A percentile compares a stretch with the other conserved stretches of the same genome.
phyloP scores from a whole-genome alignment of 768 basidiomycete species.

The Rhizopogon salebrosus region DNA sequence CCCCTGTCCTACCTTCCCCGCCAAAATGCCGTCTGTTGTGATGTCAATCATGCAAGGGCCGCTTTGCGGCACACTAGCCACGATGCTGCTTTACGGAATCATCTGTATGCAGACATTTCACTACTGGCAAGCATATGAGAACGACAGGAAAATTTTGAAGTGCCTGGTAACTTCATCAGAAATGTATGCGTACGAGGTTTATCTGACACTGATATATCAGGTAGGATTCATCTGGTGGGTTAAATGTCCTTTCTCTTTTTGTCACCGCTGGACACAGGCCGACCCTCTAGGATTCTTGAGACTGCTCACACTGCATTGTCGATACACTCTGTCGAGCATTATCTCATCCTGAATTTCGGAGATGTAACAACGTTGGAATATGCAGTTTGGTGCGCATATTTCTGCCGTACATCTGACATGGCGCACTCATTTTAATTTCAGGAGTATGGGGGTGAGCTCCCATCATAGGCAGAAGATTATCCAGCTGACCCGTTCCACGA shows the following conservation, averaged over 20 bases:
- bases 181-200: not conserved
- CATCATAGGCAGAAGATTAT: not conserved
- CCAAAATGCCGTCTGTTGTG: constrained; percentile 4
- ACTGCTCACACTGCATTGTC: constrained; percentile 11
- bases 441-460: constrained; percentile 9
- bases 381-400: constrained; percentile 10
- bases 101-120: constrained; percentile 14
- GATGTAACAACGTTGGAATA: not conserved
- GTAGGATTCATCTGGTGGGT: constrained; percentile 10
- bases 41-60: constrained; percentile 10
- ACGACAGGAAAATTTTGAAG: constrained; percentile 5
- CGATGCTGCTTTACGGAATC: constrained; percentile 9
- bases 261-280: not conserved
- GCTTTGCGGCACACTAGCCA: constrained; percentile 8
- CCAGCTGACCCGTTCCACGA: not conserved
- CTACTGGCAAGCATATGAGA: constrained; percentile 5
- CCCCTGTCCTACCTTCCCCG: not conserved
- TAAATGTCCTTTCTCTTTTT: not conserved
- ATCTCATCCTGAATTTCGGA: constrained; percentile 11
- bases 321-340: constrained; percentile 9
- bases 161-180: not conserved
- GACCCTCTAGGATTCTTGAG: constrained; percentile 9
- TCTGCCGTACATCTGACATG: not conserved
- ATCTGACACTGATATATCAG: not conserved
- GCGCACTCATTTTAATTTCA: not conserved